Conservation (phyloP, 495 filamentous ascomycete genomes). For the Xylaria palmicola region DNA sequence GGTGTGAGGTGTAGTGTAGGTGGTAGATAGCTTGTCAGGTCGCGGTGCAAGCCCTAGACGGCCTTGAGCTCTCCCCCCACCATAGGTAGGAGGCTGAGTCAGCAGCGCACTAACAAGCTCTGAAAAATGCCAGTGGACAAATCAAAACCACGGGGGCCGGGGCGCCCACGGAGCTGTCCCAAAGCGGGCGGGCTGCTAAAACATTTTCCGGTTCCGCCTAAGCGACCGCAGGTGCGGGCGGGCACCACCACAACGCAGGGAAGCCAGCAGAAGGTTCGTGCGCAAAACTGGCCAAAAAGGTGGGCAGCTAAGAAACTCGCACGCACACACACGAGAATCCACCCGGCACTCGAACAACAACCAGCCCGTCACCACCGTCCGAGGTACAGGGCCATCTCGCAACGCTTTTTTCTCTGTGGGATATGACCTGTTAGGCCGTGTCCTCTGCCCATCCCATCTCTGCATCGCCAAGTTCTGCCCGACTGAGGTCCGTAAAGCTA, state of each 20-base stretch:
- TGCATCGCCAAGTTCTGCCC: constrained; percentile 26
- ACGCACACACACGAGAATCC: not conserved
- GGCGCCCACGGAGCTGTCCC: not conserved
- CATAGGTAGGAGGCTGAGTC: not conserved
- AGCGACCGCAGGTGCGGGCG: not conserved
- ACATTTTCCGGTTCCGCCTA: not conserved
- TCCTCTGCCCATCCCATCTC: constrained; percentile 28
- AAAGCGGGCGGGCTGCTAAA: not conserved
- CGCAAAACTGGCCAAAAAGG: constrained; percentile 8
- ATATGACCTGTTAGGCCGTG: constrained; percentile 36
- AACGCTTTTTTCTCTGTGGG: constrained; percentile 10
- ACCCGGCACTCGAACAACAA: constrained; percentile 5
- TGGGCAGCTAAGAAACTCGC: constrained; percentile 5
- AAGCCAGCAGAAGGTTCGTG: constrained; percentile 1
- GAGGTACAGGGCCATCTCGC: constrained; percentile 2
- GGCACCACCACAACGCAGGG: not conserved
- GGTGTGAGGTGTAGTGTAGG: too few species aligned
- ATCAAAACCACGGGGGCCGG: constrained; percentile 4
- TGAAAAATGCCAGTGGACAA: constrained; percentile 7
- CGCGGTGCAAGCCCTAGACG: constrained; percentile 13
- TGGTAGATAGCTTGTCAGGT: too few species aligned
- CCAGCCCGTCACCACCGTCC: constrained; percentile 2
- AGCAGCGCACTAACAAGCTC: constrained; percentile 17
- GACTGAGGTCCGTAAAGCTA: constrained; percentile 34
- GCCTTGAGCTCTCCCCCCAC: not conserved